phyloP scores from a whole-genome alignment of 2,329 filamentous ascomycete genomes.

The Akanthomyces muscarius region DNA sequence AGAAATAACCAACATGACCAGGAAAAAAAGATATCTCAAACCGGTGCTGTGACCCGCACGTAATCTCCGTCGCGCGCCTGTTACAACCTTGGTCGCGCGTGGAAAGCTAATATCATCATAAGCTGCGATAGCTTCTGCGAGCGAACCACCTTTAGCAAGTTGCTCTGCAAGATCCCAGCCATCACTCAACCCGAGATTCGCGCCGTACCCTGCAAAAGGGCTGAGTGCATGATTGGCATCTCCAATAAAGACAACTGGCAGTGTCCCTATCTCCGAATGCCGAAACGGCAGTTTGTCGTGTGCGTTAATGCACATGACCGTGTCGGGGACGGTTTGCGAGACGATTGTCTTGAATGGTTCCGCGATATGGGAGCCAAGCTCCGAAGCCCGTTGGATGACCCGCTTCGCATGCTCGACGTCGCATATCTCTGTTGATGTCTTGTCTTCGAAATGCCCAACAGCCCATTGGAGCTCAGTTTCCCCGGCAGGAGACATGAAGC shows the following conservation, averaged over 20 bases:
- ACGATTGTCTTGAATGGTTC: conserved; percentile 40
- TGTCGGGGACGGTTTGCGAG: conserved; percentile 34
- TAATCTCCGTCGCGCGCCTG: conserved; percentile 24
- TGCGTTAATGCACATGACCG: conserved; percentile 37
- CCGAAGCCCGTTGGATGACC: conserved; percentile 30
- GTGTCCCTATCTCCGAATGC: conserved; percentile 27
- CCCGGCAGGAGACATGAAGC: conserved; percentile 44
- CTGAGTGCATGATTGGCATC: conserved; percentile 48
- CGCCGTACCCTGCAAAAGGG: conserved; percentile 46
- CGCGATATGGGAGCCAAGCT: conserved; percentile 32
- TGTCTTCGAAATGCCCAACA: conserved; percentile 32
- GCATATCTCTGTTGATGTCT: conserved; percentile 18
- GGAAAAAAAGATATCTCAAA: conserved; percentile 23
- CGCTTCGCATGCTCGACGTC: conserved; percentile 24
- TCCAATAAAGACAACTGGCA: conserved; percentile 42
- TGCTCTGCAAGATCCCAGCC: conserved; percentile 43
- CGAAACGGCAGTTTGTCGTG: conserved; percentile 42
- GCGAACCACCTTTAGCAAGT: conserved; percentile 27
- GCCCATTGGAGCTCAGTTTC: conserved; percentile 39
- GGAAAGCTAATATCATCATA: conserved; percentile 37
- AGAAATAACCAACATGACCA: conserved; percentile 21
- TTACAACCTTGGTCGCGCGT: conserved; percentile 28
- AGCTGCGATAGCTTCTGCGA: conserved; percentile 27
- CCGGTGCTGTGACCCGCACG: conserved; percentile 26
- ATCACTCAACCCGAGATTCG: conserved; percentile 45